Percentiles rank a stretch among this genome's conserved stretches.
Evolutionary conservation across 1,139 yeast species (phyloP).

Genomic region (Yamadazyma spencermartinsiae): DNA sequence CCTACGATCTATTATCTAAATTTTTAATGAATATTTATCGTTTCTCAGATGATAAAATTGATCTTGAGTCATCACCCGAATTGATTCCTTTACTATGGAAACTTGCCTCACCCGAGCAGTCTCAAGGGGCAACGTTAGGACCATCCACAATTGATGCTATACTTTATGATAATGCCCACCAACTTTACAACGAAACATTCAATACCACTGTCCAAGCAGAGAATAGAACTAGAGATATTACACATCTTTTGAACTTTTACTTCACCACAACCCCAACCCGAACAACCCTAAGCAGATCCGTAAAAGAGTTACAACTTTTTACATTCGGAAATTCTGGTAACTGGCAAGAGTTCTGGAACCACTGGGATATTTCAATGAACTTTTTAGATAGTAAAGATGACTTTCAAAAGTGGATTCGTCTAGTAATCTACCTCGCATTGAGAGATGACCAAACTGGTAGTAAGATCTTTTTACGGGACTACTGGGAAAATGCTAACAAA

Average conservation of each 20-base stretch:
- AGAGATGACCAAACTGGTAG: conserved; percentile 30
- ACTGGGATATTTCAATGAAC: conserved; percentile 31
- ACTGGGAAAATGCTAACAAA: conserved; percentile 28
- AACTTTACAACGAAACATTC: conserved; percentile 5
- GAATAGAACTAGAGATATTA: conserved; percentile 32
- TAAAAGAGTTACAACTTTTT: conserved; percentile 34
- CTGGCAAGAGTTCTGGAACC: conserved; percentile 43
- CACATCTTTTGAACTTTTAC: conserved; percentile 26
- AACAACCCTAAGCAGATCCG: conserved; percentile 10
- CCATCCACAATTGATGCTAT: conserved; percentile 27
- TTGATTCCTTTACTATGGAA: conserved; percentile 40
- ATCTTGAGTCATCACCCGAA: conserved; percentile 26
- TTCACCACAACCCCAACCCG: conserved; percentile 11
- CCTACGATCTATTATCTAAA: conserved; percentile 25
- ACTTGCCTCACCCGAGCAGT: conserved; percentile 16
- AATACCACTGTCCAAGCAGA: conserved; percentile 20
- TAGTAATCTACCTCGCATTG: conserved; percentile 35
- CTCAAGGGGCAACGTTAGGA: conserved; percentile 20
- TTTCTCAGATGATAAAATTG: conserved; percentile 27
- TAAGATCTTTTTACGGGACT: conserved; percentile 30
- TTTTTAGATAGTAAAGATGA: conserved; percentile 14
- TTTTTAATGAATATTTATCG: conserved; percentile 28
- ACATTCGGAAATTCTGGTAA: conserved; percentile 42
- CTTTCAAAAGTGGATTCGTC: conserved; percentile 33
- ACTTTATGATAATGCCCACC: conserved; percentile 19